Base-by-base conservation (phyloP, 2,329 filamentous ascomycete species). In the Nakataea oryzae region DNA sequence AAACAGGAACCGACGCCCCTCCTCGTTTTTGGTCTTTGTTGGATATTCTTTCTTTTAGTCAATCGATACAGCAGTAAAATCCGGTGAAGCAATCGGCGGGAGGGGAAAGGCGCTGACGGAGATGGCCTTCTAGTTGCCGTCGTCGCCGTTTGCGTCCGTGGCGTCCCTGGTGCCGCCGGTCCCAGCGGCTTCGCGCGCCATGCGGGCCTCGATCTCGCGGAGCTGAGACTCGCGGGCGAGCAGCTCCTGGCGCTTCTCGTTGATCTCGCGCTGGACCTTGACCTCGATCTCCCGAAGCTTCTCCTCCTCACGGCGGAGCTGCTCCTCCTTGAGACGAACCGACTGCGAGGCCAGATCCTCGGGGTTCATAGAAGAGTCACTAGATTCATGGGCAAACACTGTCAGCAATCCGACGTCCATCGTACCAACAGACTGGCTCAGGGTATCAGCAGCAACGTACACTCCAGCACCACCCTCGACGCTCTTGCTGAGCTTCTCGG, bases 201-300 rank as follows among this genome's bases (percentile, higher is more conserved):
- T 97, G 73, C 93, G 89, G 66, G 93, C 93, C 79, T 97, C 93
- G 74, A 99, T 97, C 82, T 99, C 95, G 78, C 95, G 93, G 70
- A 99, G 86, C 81, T 99, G 95, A 72, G 92, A 96, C 81, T 99
- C 95, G 76, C 95, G 92, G 67, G 95, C 95, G 78, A 99, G 76
- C 65, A 99, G 85, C 79, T 99, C 95, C 81, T 99, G 95, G 80
- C 95, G 88, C 86, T 99, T 99, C 86, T 97, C 95, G 80, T 97
- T 96, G 82, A 99, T 99, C 79, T 99, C 95, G 74, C 95, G 91
- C 81, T 99, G 95, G 66, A 99, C 95, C 88, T 99, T 99, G 81
- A 97, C 83, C 76, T 99, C 95, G 75, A 99, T 97, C 81, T 99
- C 95, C 77, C 95, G 91, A 67, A 99, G 88, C 84, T 99, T 99